Evolutionary conservation across 805 yeast genomes (phyloP), one percentile per base, ranked within the genome.

Genomic region (Pichia californica): DNA sequence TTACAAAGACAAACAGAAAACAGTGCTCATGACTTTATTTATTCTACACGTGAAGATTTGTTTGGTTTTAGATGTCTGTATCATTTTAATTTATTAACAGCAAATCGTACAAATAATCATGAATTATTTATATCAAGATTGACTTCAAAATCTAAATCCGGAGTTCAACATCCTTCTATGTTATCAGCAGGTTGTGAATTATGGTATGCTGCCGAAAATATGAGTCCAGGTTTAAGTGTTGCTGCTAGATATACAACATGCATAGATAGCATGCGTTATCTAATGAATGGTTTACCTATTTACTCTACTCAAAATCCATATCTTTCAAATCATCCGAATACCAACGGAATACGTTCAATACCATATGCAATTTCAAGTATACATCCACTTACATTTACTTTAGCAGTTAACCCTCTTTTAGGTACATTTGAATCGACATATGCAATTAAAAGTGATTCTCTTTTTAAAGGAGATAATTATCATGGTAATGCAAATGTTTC

Each of bases 341-440:
- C 33, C 19, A 32, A 37, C 19, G 36, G 40, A 8, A 37, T 42
- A 7, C 30, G 31, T 8, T 44, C 47, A 10, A 31, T 44, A 25
- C 47, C 43, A 2, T 44, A 44, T 19, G 47, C 47, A 5, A 36
- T 44, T 7, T 39, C 47, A 3, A 25, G 31, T 4, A 36, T 44
- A 7, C 49, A 87, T 49, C 99, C 99, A 0, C 64, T 89, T 49
- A 85, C 96, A 0, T 75, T 93, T 73, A 84, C 98, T 0, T 56
- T 91, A 31, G 81, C 95, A 0, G 72, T 83, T 45, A 93, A 93
- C 59, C 99, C 99, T 1, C 68, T 93, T 14, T 68, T 91, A 58
- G 99, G 99, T 2, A 89, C 88, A 51, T 64, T 93, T 2, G 81
- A 95, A 3, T 81, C 95, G 2, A 83, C 95, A 0, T 93, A 89